Conservation (phyloP, 345 rosid genomes). For the Trapa bicornis region DNA sequence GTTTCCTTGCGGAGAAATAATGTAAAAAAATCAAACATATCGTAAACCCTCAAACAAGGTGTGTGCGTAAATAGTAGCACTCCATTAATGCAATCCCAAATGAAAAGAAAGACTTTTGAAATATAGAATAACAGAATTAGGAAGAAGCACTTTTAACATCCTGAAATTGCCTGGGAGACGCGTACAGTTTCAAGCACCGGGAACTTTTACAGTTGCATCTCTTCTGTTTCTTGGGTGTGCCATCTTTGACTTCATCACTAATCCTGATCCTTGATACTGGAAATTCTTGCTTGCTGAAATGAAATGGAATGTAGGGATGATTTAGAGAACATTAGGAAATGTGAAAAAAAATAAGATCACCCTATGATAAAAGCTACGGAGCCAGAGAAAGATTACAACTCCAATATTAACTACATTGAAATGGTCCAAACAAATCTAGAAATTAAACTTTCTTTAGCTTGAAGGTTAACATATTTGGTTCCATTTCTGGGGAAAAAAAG, state of each 20-base stretch:
- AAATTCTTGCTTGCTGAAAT: constrained; percentile 37
- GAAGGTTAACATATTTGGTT: neutral
- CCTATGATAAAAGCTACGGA: neutral
- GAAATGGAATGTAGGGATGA: neutral
- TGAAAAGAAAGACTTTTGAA: neutral
- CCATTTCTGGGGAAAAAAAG: neutral
- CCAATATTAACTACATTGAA: too few species aligned
- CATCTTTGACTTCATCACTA: constrained; percentile 34
- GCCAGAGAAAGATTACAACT: too few species aligned
- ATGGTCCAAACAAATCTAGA: neutral
- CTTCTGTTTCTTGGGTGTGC: constrained; percentile 50
- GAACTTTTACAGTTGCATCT: constrained; percentile 71
- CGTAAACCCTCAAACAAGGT: neutral
- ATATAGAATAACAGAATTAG: neutral
- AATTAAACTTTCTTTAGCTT: neutral
- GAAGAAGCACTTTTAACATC: neutral
- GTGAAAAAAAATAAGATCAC: neutral
- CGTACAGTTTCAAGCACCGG: constrained; percentile 77
- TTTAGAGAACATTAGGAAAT: neutral
- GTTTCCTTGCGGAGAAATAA: neutral
- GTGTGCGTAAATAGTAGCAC: neutral
- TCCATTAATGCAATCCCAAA: neutral
- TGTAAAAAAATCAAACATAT: neutral
- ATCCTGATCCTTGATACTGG: constrained; percentile 19
- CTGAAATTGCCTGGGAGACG: neutral